phyloP scores from a whole-genome alignment of 2,329 filamentous ascomycete species.

The Alternaria atra region DNA sequence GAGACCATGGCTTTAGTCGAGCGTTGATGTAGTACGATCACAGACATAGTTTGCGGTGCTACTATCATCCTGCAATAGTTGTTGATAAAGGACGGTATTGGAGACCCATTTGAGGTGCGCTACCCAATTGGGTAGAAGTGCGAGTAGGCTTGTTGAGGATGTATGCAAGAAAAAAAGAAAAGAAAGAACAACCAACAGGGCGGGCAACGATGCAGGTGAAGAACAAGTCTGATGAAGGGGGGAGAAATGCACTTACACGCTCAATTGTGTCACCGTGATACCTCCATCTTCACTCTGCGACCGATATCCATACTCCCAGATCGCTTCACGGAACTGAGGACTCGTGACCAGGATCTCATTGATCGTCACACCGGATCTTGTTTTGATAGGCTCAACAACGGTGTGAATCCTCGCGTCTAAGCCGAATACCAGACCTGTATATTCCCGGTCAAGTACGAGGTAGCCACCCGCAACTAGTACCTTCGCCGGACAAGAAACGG shows the following conservation, averaged over 20 bases:
- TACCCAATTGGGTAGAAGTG: slow-evolving; percentile 19
- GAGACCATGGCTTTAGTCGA: neutral
- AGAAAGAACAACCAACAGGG: slow-evolving; percentile 3
- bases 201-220: neutral
- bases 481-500: slow-evolving; percentile 91
- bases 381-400: slow-evolving; percentile 63
- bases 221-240: neutral
- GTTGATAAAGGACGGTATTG: slow-evolving; percentile 2
- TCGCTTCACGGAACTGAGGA: slow-evolving; percentile 86
- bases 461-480: slow-evolving; percentile 95
- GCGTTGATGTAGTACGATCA: neutral
- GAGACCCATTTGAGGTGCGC: slow-evolving; percentile 7
- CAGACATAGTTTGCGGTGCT: neutral
- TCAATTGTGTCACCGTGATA: slow-evolving; percentile 80
- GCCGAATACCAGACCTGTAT: slow-evolving; percentile 77
- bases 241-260: slow-evolving; percentile 67
- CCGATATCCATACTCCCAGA: slow-evolving; percentile 87
- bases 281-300: slow-evolving; percentile 76
- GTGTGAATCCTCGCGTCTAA: slow-evolving; percentile 72
- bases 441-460: slow-evolving; percentile 86
- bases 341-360: slow-evolving; percentile 85
- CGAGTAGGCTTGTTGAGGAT: slow-evolving; percentile 1
- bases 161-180: slow-evolving; percentile 3
- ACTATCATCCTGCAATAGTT: neutral
- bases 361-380: slow-evolving; percentile 68